Evolutionary conservation across 2,329 filamentous ascomycete genomes (phyloP).

Genomic region (Cladosporium colombiae): DNA sequence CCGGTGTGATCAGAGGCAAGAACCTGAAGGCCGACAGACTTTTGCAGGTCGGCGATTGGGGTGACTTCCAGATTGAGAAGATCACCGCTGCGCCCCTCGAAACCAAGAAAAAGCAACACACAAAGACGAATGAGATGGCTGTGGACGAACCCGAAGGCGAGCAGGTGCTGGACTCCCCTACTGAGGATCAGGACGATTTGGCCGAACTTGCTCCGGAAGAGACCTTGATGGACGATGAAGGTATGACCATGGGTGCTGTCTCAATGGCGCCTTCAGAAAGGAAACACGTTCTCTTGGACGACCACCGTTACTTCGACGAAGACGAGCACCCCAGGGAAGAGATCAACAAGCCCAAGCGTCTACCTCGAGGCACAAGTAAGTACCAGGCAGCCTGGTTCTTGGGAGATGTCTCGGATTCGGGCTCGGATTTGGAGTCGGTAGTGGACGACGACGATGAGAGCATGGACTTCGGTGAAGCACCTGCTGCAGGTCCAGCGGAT

Average conservation of each 20-base stretch:
- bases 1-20: conserved; percentile 81
- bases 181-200: conserved; percentile 78
- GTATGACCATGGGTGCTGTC: conserved; percentile 49
- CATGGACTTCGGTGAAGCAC: conserved; percentile 48
- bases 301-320: conserved; percentile 97
- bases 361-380: conserved; percentile 88
- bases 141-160: conserved; percentile 62
- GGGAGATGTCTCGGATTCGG: conserved; percentile 76
- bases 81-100: conserved; percentile 75
- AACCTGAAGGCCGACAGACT: conserved; percentile 87
- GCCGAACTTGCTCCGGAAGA: conserved; percentile 85
- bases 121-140: conserved; percentile 61
- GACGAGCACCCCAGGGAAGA: conserved; percentile 64
- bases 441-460: conserved; percentile 61
- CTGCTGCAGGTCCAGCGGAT: conserved; percentile 72
- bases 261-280: conserved; percentile 51
- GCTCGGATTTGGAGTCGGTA: conserved; percentile 74
- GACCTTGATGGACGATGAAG: conserved; percentile 67
- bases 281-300: conserved; percentile 90
- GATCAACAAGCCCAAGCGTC: conserved; percentile 64
- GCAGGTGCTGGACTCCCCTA: conserved; percentile 68
- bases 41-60: conserved; percentile 90
- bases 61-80: conserved; percentile 87
- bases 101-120: conserved; percentile 52
- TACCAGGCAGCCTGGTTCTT: conserved; percentile 97